Evolutionary conservation across 2,329 filamentous ascomycete genomes (phyloP), one percentile per base, ranked within the genome.

Genomic region (Sporothrix brunneoviolacea): DNA sequence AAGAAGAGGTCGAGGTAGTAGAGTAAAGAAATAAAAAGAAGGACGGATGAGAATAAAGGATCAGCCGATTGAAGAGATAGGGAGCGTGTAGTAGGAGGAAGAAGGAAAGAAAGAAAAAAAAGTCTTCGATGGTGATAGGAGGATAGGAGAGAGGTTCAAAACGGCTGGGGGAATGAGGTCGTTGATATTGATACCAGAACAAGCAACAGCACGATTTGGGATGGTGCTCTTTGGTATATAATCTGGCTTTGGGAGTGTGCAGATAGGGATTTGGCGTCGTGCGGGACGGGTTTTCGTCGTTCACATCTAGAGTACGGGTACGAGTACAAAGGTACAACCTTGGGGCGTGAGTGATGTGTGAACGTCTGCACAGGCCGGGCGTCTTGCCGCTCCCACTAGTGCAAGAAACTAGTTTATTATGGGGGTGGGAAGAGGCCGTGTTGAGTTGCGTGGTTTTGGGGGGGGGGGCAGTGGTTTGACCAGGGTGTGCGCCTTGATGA

Each of bases 361-460:
- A 54, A 54, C 8, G 50, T 46, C 37, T 52, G 46, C 52, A 54
- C 52, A 30, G 40, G 22, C 44, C 41, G 44, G 52, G 52, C 52
- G 48, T 50, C 44, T 52, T 53, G 45, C 46, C 51, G 46, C 35
- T 47, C 50, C 33, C 38, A 35, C 50, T 52, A 48, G 45, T 24
- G 45, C 35, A 32, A 28, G 13, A 44, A 19, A 37, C 44, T 52
- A 22, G 44, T 39, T 48, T 38, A 48, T 41, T 42, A 43, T 49
- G 47, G 47, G 33, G 47, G 32, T 28, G 52, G 43, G 49, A 28
- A 28, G 21, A 40, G 45, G 28, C 27, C 32, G 45, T 47, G n/a
- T n/a, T n/a, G n/a, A n/a, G 50, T 48, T 51, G 50, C 50, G 43
- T 53, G 51, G 53, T 53, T 53, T 51, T 52, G 46, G 47, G 22